phyloP scores from a whole-genome alignment of 257 asterid species.

The Linaria vulgaris region DNA sequence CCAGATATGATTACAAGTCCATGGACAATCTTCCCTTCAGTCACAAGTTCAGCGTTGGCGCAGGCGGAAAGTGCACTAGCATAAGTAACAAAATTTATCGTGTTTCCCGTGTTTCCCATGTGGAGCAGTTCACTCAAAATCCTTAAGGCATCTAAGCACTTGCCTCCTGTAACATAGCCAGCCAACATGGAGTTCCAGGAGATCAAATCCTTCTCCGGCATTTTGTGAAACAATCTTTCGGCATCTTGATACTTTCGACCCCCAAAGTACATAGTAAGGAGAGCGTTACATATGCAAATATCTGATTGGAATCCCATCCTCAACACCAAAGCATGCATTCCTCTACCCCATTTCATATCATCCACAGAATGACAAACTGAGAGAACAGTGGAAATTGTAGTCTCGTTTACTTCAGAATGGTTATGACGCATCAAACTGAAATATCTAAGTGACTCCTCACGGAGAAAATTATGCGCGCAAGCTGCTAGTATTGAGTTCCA shows the following conservation, averaged over 20 bases:
- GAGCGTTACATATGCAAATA: constrained; percentile 63
- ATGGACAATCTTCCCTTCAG: constrained; percentile 63
- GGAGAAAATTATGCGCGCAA: constrained; percentile 48
- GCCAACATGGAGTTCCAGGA: constrained; percentile 91
- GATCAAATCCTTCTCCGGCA: constrained; percentile 65
- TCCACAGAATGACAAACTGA: constrained; percentile 51
- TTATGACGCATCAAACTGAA: constrained; percentile 64
- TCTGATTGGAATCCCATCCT: constrained; percentile 62
- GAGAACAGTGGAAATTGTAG: constrained; percentile 63
- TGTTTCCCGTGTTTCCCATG: constrained; percentile 38
- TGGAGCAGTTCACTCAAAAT: constrained; percentile 45
- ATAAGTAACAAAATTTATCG: constrained; percentile 54
- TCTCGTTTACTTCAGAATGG: constrained; percentile 58
- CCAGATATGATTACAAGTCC: constrained; percentile 58
- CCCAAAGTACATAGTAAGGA: constrained; percentile 72
- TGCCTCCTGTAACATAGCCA: constrained; percentile 60
- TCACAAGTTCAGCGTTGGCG: constrained; percentile 45
- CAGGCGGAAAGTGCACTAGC: constrained; percentile 81
- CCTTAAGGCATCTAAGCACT: constrained; percentile 52
- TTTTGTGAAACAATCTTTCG: constrained; percentile 50
- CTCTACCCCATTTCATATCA: constrained; percentile 64
- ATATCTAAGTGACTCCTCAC: constrained; percentile 47
- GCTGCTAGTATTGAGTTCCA: constrained; percentile 89
- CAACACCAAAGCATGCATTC: constrained; percentile 73
- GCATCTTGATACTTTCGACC: constrained; percentile 53